Evolutionary conservation across 2,329 filamentous ascomycete species (phyloP), one percentile per base, ranked within the genome.

Genomic region (Ambrosiella beaveri): DNA sequence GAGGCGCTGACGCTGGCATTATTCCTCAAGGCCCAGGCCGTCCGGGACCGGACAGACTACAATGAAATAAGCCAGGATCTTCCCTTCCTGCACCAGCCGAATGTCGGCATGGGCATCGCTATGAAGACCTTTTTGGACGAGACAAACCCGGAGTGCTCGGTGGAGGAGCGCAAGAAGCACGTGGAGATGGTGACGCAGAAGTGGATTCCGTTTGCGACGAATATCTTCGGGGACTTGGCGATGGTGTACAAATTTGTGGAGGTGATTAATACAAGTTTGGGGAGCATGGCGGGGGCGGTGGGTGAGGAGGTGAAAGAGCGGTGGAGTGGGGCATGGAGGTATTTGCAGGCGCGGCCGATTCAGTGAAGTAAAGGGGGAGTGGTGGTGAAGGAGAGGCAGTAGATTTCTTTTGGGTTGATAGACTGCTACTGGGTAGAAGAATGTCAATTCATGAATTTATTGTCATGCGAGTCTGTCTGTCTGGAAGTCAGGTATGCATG

Each of bases 1-100:
- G 93, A 98, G 70, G 85, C 88, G 47, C 80, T 91, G 62, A 75
- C 90, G 17, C 83, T 83, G 5, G 84, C 85, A 37, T 80, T 95
- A 73, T 83, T 96, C 64, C 75, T 96, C 65, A 83, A 84, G 64
- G 88, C 83, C 6, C 87, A 94, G 65, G 86, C 84, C 17, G 77
- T 86, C 59, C 80, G 90, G 44, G 79, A 84, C 59, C 76, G 82
- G 58, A 74, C 78, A 11, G 84, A 87, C 66, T 78, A 81, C 61
- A 70, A 81, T 57, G 78, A 84, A 52, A 75, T 97, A 60, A 83
- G 83, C 63, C 78, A 86, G 63, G 80, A 79, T 88, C 71, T 89
- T 3, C 85, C 85, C 7, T 86, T 89, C 67, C 71, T 80, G 17
- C 73, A 76, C 15, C 82, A 87, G 62, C 82, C 84, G 9, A 85